phyloP scores from a whole-genome alignment of 805 yeast species.

The Candida andamanensis region DNA sequence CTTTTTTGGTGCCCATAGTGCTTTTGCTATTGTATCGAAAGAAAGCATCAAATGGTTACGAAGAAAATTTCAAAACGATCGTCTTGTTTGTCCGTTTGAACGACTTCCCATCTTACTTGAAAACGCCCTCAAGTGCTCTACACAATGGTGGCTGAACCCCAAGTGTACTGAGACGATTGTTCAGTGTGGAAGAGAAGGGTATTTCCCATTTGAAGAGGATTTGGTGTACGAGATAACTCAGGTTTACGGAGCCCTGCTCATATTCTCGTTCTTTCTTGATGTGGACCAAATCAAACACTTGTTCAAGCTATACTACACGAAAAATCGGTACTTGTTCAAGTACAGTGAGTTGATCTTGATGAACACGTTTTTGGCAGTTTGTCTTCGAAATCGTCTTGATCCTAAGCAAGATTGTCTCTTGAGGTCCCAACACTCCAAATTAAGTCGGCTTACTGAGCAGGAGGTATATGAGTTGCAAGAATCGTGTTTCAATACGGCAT shows the following conservation, averaged over 20 bases:
- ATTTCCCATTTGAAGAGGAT: conserved; percentile 9
- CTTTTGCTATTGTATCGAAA: conserved; percentile 25
- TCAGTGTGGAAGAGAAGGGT: conserved; percentile 12
- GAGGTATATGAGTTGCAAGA: conserved; percentile 14
- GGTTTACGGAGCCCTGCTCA: too few relatives aligned
- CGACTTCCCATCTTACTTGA: conserved; percentile 21
- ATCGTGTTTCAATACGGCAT: conserved; percentile 22
- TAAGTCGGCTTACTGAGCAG: conserved; percentile 4
- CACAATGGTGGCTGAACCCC: conserved; percentile 9
- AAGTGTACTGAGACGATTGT: conserved; percentile 10
- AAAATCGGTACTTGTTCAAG: conserved; percentile 11
- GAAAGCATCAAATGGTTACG: conserved; percentile 26
- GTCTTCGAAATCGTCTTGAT: conserved; percentile 13
- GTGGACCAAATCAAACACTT: conserved; percentile 12
- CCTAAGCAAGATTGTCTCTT: conserved; percentile 8
- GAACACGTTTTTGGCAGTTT: conserved; percentile 23
- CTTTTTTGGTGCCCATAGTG: conserved; percentile 23
- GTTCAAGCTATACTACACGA: conserved; percentile 20
- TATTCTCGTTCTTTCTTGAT: too few relatives aligned
- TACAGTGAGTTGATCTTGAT: conserved; percentile 28
- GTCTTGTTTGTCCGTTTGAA: conserved; percentile 19
- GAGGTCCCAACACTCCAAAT: conserved; percentile 10
- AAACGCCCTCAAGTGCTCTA: conserved; percentile 11
- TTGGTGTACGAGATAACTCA: conserved; percentile 23
- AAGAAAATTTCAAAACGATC: conserved; percentile 15